Evolutionary conservation across 2,329 filamentous ascomycete genomes (phyloP).

Genomic region (Aspergillus neoniger): DNA sequence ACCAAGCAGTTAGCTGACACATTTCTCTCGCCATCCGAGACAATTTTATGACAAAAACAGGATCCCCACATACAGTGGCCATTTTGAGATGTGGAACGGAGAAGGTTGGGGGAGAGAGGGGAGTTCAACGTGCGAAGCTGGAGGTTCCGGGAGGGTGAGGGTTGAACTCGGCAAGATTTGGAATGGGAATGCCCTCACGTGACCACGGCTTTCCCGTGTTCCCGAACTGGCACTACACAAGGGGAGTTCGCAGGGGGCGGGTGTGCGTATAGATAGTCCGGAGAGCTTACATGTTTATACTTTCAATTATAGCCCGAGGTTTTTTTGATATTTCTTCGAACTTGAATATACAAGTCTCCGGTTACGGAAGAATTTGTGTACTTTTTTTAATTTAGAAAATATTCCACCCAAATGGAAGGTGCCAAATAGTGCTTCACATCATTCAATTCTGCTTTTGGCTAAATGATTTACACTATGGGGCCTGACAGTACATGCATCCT

Average conservation of each 20-base stretch:
- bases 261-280: neutral
- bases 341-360: neutral
- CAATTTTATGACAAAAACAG: neutral
- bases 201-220: slow-evolving; percentile 29
- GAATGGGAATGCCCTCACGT: slow-evolving; percentile 37
- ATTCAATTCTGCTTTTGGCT: slow-evolving; percentile 33
- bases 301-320: too few relatives aligned
- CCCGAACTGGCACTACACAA: slow-evolving; percentile 26
- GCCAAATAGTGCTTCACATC: slow-evolving; percentile 14
- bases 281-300: neutral
- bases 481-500: slow-evolving; percentile 25
- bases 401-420: neutral
- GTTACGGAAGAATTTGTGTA: neutral
- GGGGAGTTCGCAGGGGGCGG: neutral
- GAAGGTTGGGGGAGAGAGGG: slow-evolving; percentile 31
- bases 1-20: slow-evolving; percentile 26
- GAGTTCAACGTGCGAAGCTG: slow-evolving; percentile 39
- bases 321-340: too few relatives aligned
- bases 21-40: slow-evolving; percentile 6
- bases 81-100: slow-evolving; percentile 40
- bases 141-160: slow-evolving; percentile 38
- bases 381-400: too few relatives aligned
- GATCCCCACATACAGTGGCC: slow-evolving; percentile 42
- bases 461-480: slow-evolving; percentile 41
- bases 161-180: slow-evolving; percentile 43